These are phyloP conservation scores for Paracoccidioides lutzii DNA, from an alignment of 2,329 filamentous ascomycete species.

Conservation along the genomic window DNA sequence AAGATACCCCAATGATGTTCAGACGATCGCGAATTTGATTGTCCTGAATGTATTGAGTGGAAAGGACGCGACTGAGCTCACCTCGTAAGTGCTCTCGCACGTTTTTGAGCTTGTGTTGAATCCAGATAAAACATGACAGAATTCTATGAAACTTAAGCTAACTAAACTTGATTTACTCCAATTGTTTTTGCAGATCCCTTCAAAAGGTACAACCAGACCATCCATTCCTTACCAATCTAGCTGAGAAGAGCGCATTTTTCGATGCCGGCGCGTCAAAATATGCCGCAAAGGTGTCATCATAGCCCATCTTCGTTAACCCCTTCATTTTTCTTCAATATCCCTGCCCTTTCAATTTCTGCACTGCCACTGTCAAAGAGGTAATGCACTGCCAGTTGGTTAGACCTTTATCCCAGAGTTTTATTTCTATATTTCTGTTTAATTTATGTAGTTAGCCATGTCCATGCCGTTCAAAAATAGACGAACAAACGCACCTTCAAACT, in stretches of 20 bases:
- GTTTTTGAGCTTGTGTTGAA: neutral
- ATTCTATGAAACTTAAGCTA: conserved; percentile 12
- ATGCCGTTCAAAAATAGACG: neutral
- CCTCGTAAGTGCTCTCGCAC: conserved; percentile 37
- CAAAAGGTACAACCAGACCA: conserved; percentile 51
- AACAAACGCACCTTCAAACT: neutral
- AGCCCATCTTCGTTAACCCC: neutral
- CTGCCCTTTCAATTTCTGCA: neutral
- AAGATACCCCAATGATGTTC: conserved; percentile 56
- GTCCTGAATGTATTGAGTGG: conserved; percentile 68
- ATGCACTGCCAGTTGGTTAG: neutral
- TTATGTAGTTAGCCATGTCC: neutral
- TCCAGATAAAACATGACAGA: neutral
- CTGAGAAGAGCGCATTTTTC: conserved; percentile 78
- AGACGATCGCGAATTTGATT: conserved; percentile 70
- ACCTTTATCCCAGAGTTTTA: neutral
- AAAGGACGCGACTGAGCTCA: conserved; percentile 52
- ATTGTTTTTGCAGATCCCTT: conserved; percentile 23
- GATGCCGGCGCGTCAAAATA: conserved; percentile 80
- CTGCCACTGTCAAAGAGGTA: neutral
- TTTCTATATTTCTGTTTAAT: neutral
- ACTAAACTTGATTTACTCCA: neutral
- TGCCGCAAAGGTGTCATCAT: conserved; percentile 55
- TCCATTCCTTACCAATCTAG: conserved; percentile 57
- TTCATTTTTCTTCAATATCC: neutral